phyloP scores from a whole-genome alignment of 352 stramenopile species.

The Phytophthora hibernalis region DNA sequence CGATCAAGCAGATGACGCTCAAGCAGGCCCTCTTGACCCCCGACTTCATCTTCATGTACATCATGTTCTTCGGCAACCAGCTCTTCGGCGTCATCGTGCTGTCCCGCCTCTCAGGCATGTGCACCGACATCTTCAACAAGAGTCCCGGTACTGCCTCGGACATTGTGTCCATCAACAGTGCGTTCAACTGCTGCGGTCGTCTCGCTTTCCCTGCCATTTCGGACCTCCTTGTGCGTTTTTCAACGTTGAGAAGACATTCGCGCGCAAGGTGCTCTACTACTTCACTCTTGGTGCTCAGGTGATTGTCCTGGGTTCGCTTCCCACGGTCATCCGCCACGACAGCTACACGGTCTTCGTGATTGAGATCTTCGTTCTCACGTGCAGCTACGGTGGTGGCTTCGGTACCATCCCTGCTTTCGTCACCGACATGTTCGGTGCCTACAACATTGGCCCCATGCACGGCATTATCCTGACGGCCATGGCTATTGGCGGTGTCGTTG shows the following conservation, averaged over 20 bases:
- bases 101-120: conserved; percentile 66
- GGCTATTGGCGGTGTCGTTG: conserved; percentile 74
- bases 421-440: conserved; percentile 86
- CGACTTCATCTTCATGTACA: conserved; percentile 73
- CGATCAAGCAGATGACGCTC: conserved; percentile 60
- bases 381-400: conserved; percentile 77
- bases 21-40: conserved; percentile 60
- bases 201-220: conserved; percentile 53
- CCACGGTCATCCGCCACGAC: conserved; percentile 62
- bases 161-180: conserved; percentile 68
- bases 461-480: conserved; percentile 78
- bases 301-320: conserved; percentile 68
- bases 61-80: conserved; percentile 75
- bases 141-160: conserved; percentile 43
- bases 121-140: conserved; percentile 58
- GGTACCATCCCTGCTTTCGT: conserved; percentile 78
- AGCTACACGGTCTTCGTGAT: conserved; percentile 66
- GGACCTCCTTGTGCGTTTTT: conserved; percentile 49
- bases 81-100: conserved; percentile 73
- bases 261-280: conserved; percentile 70
- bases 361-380: conserved; percentile 78
- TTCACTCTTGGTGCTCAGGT: conserved; percentile 70
- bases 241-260: conserved; percentile 56
- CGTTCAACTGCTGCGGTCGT: conserved; percentile 64
- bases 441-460: conserved; percentile 84